These are phyloP conservation scores for Scopulariopsis brevicaulis DNA, from an alignment of 2,329 filamentous ascomycete genomes.

Conservation along the genomic window DNA sequence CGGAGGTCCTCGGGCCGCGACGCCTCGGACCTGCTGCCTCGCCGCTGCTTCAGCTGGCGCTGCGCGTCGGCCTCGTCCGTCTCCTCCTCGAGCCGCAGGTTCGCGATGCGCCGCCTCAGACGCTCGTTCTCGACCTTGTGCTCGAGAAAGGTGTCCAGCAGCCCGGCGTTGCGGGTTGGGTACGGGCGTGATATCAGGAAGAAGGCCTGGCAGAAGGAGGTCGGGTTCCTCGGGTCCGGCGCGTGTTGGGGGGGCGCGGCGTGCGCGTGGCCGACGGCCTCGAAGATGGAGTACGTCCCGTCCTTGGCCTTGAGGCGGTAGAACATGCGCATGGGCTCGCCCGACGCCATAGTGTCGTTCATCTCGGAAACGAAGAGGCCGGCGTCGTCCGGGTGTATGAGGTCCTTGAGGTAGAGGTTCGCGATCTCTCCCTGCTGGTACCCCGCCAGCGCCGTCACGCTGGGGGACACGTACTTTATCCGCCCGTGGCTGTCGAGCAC, in stretches of 20 bases:
- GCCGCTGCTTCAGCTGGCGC: conserved; percentile 46
- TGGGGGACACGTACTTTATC: conserved; percentile 78
- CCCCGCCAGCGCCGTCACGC: conserved; percentile 62
- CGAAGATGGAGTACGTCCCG: conserved; percentile 67
- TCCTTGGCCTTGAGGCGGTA: conserved; percentile 73
- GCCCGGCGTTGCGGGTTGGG: conserved; percentile 72
- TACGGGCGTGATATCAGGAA: conserved; percentile 91
- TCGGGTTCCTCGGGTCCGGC: conserved; percentile 51
- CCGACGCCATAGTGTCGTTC: conserved; percentile 76
- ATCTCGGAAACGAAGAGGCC: conserved; percentile 77
- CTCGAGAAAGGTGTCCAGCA: conserved; percentile 88
- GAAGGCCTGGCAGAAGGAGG: conserved; percentile 72
- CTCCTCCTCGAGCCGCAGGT: conserved; percentile 74
- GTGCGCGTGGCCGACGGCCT: conserved; percentile 87
- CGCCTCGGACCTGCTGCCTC: conserved; percentile 42
- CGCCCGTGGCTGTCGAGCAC: conserved; percentile 78
- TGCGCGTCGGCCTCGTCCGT: conserved; percentile 63
- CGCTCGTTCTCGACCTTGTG: conserved; percentile 96
- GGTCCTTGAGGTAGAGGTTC: conserved; percentile 66
- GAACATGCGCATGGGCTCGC: conserved; percentile 72
- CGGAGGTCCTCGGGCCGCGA: conserved; percentile 31
- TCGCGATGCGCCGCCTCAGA: conserved; percentile 70
- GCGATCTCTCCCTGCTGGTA: conserved; percentile 60
- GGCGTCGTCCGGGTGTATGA: conserved; percentile 78
- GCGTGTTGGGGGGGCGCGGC: conserved; percentile 58